Evolutionary conservation across 345 rosid species (phyloP), one percentile per base, ranked within the genome.

Genomic region (Rhodomyrtus tomentosa): DNA sequence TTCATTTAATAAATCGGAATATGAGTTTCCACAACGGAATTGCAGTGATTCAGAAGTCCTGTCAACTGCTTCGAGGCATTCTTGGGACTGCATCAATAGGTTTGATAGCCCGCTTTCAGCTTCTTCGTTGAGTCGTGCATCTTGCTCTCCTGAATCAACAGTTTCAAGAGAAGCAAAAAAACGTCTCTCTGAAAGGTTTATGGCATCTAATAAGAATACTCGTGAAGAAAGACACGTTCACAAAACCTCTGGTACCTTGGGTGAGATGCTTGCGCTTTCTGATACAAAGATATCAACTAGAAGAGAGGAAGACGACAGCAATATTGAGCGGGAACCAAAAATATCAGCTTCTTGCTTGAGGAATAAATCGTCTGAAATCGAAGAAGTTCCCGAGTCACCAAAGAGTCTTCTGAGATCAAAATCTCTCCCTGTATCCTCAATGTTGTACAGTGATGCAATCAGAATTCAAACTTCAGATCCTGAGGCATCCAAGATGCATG

Each of bases 211-310:
- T 87, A 93, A 93, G 83, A 92, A 85, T 88, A 84, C 89, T 82
- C 92, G 88, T 54, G 95, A 91, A 84, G 93, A 85, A 42, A 91
- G 89, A 52, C 87, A 72, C 84, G 55, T 89, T 56, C 83, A 90
- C 83, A 91, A 90, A 90, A 92, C 93, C 88, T 97, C 99, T 53
- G 94, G 93, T 62, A 95, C 98, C 32, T 89, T 96, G 88, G 99
- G 99, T 9, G 99, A 95, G 88, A 96, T 97, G 99, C 99, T 95
- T 90, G 94, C 98, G 5, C 93, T 97, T 82, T 91, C 94, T 48
- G 95, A 95, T 86, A 82, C 88, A 5, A 93, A 88, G 85, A 87
- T 88, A 56, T 86, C 87, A 20, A 58, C 59, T 53, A 87, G 51
- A 85, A 85, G 90, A 62, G 91, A 87, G 56, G 93, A 86, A 81